Base-by-base conservation (phyloP, 345 rosid species). In the Pistacia vera region DNA sequence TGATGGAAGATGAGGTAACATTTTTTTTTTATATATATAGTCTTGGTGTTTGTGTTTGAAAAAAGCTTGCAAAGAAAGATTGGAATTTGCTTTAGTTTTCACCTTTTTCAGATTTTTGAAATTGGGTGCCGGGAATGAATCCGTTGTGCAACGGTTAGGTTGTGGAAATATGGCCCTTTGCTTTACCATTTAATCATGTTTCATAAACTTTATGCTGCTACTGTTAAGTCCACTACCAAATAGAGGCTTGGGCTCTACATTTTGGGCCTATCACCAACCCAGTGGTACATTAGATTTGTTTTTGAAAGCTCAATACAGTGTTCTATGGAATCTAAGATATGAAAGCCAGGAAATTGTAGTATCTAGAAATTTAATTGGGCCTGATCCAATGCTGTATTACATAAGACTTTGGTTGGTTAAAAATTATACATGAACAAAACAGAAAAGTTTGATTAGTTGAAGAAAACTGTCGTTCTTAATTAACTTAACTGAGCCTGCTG, bases 61-160 rank as follows among this genome's bases (percentile, higher is more conserved):
- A 73, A 74, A 75, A 17, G 72, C 18, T 13, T 18, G 49, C 11
- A 30, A 70, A 60, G 33, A 63, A 55, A 71, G 44, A 7, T 73
- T 5, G 16, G 52, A 51, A 59, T 75, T 65, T 72, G 57, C 28
- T 59, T 77, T 88, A 49, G 63, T 71, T 65, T 17, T 75, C 30
- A 8, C 41, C 35, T 73, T 69, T 61, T 72, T 69, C 57, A 70
- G 75, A 75, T 70, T 63, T 87, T 89, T 89, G 93, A 87, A 87
- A 87, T 75, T 74, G 66, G 73, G 63, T 84, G 77, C 84, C 88
- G 83, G 90, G 81, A 16, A 56, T 69, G 63, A 73, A 5, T 28
- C 88, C 93, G 89, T 86, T 88, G 76, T 8, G 36, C 77, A 90
- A 88, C 91, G 90, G 90, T 52, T 81, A 52, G 63, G 44, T 65